phyloP scores from a whole-genome alignment of 768 basidiomycete genomes.

The Lactifluus hygrophoroides region DNA sequence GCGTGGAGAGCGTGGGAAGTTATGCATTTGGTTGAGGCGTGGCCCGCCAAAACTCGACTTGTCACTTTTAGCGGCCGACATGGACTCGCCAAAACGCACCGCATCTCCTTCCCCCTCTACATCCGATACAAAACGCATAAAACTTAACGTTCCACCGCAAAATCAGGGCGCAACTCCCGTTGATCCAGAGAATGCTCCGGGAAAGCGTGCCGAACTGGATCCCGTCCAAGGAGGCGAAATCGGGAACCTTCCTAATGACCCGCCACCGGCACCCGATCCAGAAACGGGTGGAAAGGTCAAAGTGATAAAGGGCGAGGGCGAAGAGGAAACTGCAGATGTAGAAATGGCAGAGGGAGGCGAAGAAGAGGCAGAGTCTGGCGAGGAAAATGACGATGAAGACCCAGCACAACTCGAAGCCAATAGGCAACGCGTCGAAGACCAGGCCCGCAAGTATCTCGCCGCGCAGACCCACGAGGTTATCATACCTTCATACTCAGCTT shows the following conservation, averaged over 20 bases:
- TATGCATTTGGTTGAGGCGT: background rate
- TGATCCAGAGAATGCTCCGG: constrained; percentile 69
- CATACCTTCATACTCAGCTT: constrained; percentile 93
- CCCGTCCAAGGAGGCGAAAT: constrained; percentile 74
- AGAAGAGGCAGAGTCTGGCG: constrained; percentile 68
- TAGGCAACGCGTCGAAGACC: constrained; percentile 71
- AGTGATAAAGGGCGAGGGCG: constrained; percentile 44
- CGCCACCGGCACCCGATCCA: constrained; percentile 25
- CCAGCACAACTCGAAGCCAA: constrained; percentile 77
- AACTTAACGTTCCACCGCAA: constrained; percentile 29
- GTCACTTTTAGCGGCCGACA: constrained; percentile 7
- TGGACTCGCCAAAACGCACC: constrained; percentile 31
- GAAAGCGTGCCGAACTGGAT: constrained; percentile 84
- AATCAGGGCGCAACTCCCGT: constrained; percentile 64
- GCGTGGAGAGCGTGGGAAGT: constrained; percentile 7
- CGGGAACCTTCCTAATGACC: constrained; percentile 52
- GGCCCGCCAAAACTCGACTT: background rate
- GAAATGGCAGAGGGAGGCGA: constrained; percentile 76
- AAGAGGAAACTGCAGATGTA: constrained; percentile 63
- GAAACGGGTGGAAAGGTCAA: constrained; percentile 29
- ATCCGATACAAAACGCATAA: constrained; percentile 30
- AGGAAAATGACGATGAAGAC: constrained; percentile 81
- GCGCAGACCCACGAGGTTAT: constrained; percentile 96
- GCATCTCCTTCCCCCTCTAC: constrained; percentile 29
- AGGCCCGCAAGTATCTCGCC: constrained; percentile 89